Percentiles rank a stretch among this genome's conserved stretches.
These are phyloP conservation scores for Flaveria floridana DNA, from an alignment of 140 eudicot genomes.

Conservation along the genomic window DNA sequence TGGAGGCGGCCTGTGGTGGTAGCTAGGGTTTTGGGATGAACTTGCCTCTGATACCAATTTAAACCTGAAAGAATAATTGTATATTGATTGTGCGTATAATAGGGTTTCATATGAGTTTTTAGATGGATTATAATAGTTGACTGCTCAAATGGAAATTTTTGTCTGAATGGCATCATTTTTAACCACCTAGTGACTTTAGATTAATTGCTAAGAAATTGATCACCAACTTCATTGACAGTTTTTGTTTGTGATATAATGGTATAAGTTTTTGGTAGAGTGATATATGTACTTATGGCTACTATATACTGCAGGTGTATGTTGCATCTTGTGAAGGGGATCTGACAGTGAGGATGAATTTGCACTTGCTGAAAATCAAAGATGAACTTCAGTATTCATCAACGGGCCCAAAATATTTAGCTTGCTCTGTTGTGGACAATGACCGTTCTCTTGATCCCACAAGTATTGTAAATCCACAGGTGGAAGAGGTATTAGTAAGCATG, in stretches of 20 bases:
- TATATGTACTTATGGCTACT: constrained; percentile 20
- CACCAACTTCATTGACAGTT: neutral
- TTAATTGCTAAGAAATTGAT: constrained; percentile 13
- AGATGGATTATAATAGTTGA: neutral
- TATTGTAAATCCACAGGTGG: constrained; percentile 40
- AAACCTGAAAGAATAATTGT: too few relatives aligned
- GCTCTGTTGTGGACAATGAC: constrained; percentile 59
- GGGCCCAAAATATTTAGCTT: constrained; percentile 64
- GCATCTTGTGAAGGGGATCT: constrained; percentile 64
- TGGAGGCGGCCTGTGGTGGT: too few relatives aligned
- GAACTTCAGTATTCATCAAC: constrained; percentile 62
- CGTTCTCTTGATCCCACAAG: constrained; percentile 32
- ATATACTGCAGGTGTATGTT: constrained; percentile 61
- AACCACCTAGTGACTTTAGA: neutral
- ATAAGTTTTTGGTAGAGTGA: constrained; percentile 15
- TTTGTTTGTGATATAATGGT: neutral
- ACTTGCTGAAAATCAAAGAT: constrained; percentile 77
- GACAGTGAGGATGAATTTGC: constrained; percentile 75
- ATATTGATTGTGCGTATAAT: too few relatives aligned
- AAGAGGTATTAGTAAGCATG: constrained; percentile 37
- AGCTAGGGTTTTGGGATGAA: too few relatives aligned
- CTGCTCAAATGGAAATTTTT: neutral
- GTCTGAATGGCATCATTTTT: neutral
- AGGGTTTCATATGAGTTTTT: too few relatives aligned
- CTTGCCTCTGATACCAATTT: too few relatives aligned